Conservation (phyloP, 331 rosid species). For the Dryas integrifolia region DNA sequence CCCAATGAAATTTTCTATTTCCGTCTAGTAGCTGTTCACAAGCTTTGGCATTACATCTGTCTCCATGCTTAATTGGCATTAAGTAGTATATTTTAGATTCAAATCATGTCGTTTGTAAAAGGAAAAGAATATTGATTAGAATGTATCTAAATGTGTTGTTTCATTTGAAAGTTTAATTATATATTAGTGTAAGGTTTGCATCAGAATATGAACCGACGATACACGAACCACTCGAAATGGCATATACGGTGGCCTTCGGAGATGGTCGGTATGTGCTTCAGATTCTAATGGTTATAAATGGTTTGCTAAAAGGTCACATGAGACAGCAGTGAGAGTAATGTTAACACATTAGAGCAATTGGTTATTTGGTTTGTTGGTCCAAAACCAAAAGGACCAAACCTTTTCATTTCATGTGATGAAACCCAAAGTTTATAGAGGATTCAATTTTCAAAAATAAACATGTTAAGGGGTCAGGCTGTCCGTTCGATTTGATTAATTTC, state of each 20-base stretch:
- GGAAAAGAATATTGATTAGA: too few relatives aligned
- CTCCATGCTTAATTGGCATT: background rate
- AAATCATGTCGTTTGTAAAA: too few relatives aligned
- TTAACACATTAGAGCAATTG: background rate
- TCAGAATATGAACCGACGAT: background rate
- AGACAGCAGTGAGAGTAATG: background rate
- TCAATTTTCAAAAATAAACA: background rate
- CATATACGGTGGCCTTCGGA: background rate
- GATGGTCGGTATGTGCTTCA: background rate
- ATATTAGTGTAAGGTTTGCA: background rate
- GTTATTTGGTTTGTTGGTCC: background rate
- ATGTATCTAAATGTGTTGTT: too few relatives aligned
- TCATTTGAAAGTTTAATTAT: too few relatives aligned
- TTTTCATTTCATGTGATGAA: slow-evolving; percentile 7
- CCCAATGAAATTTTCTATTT: slow-evolving; percentile 1
- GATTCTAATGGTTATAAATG: background rate
- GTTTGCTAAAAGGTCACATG: background rate
- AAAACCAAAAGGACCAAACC: background rate
- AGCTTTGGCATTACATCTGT: background rate
- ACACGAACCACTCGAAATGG: background rate
- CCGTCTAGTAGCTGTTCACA: slow-evolving; percentile 7
- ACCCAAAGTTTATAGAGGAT: background rate
- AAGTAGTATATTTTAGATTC: too few relatives aligned
- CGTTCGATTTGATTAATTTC: background rate
- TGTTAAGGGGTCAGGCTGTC: background rate